These are phyloP conservation scores for Plasmodium falciparum DNA, from an alignment of 169 alveolate species.

Conservation along the genomic window DNA sequence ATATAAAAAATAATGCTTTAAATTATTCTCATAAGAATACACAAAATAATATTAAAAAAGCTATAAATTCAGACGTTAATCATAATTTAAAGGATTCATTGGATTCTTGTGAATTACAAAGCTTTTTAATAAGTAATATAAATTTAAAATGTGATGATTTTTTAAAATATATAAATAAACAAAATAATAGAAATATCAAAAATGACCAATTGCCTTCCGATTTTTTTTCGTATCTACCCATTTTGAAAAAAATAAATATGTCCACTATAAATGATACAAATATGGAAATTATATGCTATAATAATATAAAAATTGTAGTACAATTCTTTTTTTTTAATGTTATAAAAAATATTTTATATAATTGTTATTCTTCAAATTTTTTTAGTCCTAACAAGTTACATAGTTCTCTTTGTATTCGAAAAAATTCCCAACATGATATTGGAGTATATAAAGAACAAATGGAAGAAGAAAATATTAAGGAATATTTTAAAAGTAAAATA, in stretches of 20 bases:
- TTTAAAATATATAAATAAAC: conserved; percentile 10
- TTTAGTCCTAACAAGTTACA: conserved; percentile 47
- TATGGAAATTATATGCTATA: conserved; percentile 58
- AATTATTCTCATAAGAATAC: not conserved
- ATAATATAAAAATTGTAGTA: conserved; percentile 46
- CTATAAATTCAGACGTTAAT: not conserved
- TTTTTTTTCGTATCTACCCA: conserved; percentile 10
- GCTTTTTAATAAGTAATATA: not conserved
- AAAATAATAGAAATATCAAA: not conserved
- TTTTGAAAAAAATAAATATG: conserved; percentile 65
- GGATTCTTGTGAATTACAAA: not conserved
- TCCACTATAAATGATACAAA: conserved; percentile 65
- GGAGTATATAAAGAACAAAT: conserved; percentile 2
- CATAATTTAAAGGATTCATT: not conserved
- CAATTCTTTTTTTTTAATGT: conserved; percentile 58
- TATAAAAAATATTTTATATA: conserved; percentile 53
- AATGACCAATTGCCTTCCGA: not conserved
- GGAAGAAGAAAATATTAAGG: not conserved
- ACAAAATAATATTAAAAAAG: not conserved
- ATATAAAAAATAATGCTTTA: not conserved
- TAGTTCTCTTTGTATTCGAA: conserved; percentile 9
- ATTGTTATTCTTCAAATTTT: conserved; percentile 45
- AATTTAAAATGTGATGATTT: not conserved
- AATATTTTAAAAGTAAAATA: conserved; percentile 28
- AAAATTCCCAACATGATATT: conserved; percentile 8